These are phyloP conservation scores for Cinnamomum chago DNA, from an alignment of 164 flowering plant genomes.

Conservation along the genomic window DNA sequence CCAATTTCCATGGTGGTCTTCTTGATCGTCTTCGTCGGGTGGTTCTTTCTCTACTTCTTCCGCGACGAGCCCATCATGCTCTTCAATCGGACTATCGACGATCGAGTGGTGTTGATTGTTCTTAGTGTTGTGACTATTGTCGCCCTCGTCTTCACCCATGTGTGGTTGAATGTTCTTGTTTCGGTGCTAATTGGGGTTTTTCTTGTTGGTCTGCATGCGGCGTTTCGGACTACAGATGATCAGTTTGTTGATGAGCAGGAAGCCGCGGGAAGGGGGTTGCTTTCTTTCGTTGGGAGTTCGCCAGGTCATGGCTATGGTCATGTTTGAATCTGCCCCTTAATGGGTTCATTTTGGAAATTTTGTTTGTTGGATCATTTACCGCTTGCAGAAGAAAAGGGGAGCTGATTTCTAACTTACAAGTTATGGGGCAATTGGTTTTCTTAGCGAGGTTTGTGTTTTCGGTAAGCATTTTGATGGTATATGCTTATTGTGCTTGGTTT, in stretches of 20 bases:
- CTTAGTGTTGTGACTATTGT: slow-evolving; percentile 38
- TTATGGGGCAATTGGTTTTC: neutral
- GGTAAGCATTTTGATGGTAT: neutral
- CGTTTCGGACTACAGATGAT: slow-evolving; percentile 53
- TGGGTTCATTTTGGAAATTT: neutral
- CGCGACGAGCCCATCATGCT: slow-evolving; percentile 48
- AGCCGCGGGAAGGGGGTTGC: slow-evolving; percentile 27
- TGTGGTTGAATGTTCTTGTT: slow-evolving; percentile 45
- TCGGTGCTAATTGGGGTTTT: slow-evolving; percentile 33
- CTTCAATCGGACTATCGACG: slow-evolving; percentile 36
- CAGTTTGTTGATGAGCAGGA: slow-evolving; percentile 23
- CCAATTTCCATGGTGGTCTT: slow-evolving; percentile 57
- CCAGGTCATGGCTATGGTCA: neutral
- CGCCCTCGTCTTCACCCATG: slow-evolving; percentile 39
- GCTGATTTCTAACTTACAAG: neutral
- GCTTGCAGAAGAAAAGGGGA: neutral
- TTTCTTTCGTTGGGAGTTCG: slow-evolving; percentile 32
- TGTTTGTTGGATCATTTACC: neutral
- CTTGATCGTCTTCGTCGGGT: slow-evolving; percentile 38
- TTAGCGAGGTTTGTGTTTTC: neutral
- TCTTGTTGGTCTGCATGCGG: slow-evolving; percentile 49
- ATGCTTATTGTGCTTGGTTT: neutral
- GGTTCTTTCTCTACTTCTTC: slow-evolving; percentile 57
- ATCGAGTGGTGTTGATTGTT: slow-evolving; percentile 33
- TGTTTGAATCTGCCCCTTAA: neutral